phyloP scores from a whole-genome alignment of 2,329 filamentous ascomycete genomes.

The Diplodia seriata region DNA sequence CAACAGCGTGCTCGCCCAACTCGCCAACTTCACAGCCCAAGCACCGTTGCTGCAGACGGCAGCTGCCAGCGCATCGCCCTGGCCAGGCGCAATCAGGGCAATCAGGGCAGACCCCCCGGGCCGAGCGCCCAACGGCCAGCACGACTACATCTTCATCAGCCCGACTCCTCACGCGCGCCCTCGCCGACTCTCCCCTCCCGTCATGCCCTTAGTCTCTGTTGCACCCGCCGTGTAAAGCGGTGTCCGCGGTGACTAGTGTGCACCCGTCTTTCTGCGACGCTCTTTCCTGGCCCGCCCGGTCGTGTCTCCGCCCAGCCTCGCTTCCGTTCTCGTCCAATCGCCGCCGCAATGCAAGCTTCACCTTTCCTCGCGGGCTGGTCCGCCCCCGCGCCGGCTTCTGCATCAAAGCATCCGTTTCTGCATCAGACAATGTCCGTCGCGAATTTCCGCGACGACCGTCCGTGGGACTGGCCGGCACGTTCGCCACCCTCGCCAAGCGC shows the following conservation, averaged over 20 bases:
- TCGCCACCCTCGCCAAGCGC: slow-evolving; percentile 46
- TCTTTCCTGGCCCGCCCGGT: neutral
- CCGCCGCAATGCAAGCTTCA: slow-evolving; percentile 28
- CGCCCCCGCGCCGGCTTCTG: slow-evolving; percentile 2
- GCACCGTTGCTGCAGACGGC: slow-evolving; percentile 47
- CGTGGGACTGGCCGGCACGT: slow-evolving; percentile 44
- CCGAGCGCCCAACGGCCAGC: slow-evolving; percentile 30
- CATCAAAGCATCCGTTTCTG: slow-evolving; percentile 41
- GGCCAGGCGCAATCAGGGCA: neutral
- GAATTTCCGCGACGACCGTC: slow-evolving; percentile 48
- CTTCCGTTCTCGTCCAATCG: slow-evolving; percentile 1
- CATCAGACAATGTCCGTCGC: slow-evolving; percentile 50
- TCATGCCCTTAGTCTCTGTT: neutral
- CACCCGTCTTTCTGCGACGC: neutral
- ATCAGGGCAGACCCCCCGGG: neutral
- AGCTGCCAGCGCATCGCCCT: slow-evolving; percentile 49
- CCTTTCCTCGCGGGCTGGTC: slow-evolving; percentile 24
- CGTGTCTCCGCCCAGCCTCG: slow-evolving; percentile 19
- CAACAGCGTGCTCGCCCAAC: slow-evolving; percentile 50
- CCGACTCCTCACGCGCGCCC: slow-evolving; percentile 15
- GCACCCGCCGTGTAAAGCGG: slow-evolving; percentile 14
- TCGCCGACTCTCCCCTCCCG: neutral
- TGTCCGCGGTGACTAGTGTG: neutral
- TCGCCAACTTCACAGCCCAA: slow-evolving; percentile 44
- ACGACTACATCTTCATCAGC: slow-evolving; percentile 18